These are phyloP conservation scores for Colletotrichum euphorbiae DNA, from an alignment of 2,329 filamentous ascomycete species.

Conservation along the genomic window DNA sequence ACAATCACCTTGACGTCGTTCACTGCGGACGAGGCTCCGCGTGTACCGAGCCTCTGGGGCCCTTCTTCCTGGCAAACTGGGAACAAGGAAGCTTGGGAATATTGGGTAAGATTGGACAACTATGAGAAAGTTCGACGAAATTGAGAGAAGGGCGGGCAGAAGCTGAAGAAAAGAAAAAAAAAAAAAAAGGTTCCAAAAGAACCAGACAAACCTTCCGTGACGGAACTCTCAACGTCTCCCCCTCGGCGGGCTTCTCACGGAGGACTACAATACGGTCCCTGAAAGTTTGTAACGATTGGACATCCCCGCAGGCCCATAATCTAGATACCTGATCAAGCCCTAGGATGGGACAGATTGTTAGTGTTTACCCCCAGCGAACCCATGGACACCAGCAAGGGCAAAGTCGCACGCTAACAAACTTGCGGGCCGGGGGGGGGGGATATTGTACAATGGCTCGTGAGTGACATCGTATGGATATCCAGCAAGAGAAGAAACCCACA, in stretches of 20 bases:
- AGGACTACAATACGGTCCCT: no score
- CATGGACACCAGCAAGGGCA: no score
- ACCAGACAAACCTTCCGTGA: constrained; percentile 4
- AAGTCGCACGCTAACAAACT: no score
- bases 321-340: no score
- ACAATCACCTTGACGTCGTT: constrained; percentile 39
- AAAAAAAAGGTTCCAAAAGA: not conserved
- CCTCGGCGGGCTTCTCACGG: constrained; percentile 6
- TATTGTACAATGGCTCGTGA: no score
- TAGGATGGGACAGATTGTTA: no score
- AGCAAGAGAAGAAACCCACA: constrained; percentile 2
- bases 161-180: no score
- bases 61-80: constrained; percentile 30
- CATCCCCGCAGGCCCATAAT: no score
- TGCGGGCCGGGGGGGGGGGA: no score
- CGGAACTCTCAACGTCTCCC: constrained; percentile 33
- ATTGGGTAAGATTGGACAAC: constrained; percentile 30
- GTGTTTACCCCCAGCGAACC: no score
- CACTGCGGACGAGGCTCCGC: constrained; percentile 32
- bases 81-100: constrained; percentile 23
- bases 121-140: constrained; percentile 10
- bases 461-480: no score
- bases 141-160: constrained; percentile 2
- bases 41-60: constrained; percentile 35
- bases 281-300: no score